These are phyloP conservation scores for Globisporangium emineosum DNA, from an alignment of 352 stramenopile species.

Conservation along the genomic window DNA sequence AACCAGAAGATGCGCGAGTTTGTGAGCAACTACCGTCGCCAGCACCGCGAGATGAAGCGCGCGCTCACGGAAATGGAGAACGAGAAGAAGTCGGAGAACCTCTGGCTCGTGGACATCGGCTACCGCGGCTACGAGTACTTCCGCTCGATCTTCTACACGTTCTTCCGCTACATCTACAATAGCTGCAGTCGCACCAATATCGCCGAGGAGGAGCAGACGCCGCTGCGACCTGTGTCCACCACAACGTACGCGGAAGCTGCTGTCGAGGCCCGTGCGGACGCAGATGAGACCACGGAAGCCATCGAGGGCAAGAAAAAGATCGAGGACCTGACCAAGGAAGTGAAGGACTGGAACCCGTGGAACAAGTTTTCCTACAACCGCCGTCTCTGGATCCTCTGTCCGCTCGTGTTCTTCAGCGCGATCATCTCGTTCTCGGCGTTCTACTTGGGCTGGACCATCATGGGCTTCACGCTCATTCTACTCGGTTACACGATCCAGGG, in stretches of 20 bases:
- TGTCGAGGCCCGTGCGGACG: conserved; percentile 24
- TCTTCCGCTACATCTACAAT: conserved; percentile 38
- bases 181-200: conserved; percentile 12
- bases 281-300: conserved; percentile 57
- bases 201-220: conserved; percentile 22
- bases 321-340: conserved; percentile 38
- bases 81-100: conserved; percentile 77
- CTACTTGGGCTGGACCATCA: conserved; percentile 77
- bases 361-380: conserved; percentile 71
- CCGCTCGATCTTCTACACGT: conserved; percentile 55
- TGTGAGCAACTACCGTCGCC: conserved; percentile 82
- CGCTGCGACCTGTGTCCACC: conserved; percentile 16
- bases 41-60: conserved; percentile 71
- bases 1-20: conserved; percentile 88
- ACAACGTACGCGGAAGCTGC: conserved; percentile 13
- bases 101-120: conserved; percentile 83
- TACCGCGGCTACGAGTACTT: conserved; percentile 79
- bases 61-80: conserved; percentile 70
- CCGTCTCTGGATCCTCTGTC: conserved; percentile 60
- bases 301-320: conserved; percentile 57
- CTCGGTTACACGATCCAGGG: conserved; percentile 77
- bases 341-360: conserved; percentile 71
- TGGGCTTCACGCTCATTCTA: conserved; percentile 79
- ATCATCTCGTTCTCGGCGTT: conserved; percentile 82
- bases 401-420: conserved; percentile 69